These are phyloP conservation scores for Pseudognaphalium luteoalbum DNA, from an alignment of 129 eudicot genomes.

Conservation along the genomic window DNA sequence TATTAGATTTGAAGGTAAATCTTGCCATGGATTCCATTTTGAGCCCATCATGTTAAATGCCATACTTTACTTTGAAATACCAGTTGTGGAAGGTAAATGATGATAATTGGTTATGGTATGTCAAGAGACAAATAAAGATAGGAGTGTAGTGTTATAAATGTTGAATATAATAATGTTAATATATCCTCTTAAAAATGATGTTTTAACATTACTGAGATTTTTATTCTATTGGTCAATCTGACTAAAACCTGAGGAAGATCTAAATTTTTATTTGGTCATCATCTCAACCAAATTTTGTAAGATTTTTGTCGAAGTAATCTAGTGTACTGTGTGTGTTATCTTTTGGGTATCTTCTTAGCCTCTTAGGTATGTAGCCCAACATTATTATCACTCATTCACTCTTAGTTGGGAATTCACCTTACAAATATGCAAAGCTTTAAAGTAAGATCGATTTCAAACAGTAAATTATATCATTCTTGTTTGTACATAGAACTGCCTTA, in stretches of 20 bases:
- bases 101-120: slow-evolving; percentile 3
- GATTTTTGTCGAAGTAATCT: slow-evolving; percentile 17
- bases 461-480: background rate
- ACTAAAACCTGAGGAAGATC: slow-evolving; percentile 16
- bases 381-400: slow-evolving; percentile 22
- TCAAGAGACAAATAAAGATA: background rate
- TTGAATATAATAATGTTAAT: background rate
- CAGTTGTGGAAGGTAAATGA: slow-evolving; percentile 6
- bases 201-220: too few species aligned
- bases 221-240: slow-evolving; percentile 4
- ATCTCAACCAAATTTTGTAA: background rate
- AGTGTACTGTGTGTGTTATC: slow-evolving; percentile 25
- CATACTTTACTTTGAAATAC: background rate
- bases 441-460: background rate
- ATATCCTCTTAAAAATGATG: background rate
- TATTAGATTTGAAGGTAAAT: slow-evolving; percentile 3
- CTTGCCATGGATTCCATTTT: slow-evolving; percentile 13
- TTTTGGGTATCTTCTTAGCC: slow-evolving; percentile 33
- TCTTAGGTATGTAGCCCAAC: slow-evolving; percentile 32
- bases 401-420: slow-evolving; percentile 12
- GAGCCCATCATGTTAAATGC: slow-evolving; percentile 1
- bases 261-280: slow-evolving; percentile 22
- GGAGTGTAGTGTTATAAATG: background rate
- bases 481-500: too few species aligned
- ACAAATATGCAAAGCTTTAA: slow-evolving; percentile 13